These are phyloP conservation scores for Neoboletus magnificus DNA, from an alignment of 768 basidiomycete genomes.

Conservation along the genomic window DNA sequence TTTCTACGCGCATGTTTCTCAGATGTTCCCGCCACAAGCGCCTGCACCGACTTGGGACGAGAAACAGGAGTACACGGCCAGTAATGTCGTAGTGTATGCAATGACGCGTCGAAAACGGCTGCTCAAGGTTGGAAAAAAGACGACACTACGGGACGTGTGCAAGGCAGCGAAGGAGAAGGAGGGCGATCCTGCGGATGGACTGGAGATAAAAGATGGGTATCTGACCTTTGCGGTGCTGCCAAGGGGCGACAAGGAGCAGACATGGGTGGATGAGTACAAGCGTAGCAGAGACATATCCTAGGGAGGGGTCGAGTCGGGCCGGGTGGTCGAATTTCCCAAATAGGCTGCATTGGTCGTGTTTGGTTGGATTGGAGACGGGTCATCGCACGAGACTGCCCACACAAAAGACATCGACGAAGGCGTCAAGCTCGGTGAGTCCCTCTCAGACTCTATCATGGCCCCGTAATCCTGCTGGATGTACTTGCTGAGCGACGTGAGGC, in stretches of 20 bases:
- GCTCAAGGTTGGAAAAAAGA: slow-evolving; percentile 88
- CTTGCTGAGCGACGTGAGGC: slow-evolving; percentile 18
- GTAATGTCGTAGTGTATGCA: slow-evolving; percentile 75
- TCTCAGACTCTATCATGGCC: slow-evolving; percentile 29
- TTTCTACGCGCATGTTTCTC: slow-evolving; percentile 69
- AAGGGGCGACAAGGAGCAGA: slow-evolving; percentile 70
- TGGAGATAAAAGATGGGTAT: slow-evolving; percentile 82
- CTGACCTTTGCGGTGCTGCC: slow-evolving; percentile 77
- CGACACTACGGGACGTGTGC: slow-evolving; percentile 79
- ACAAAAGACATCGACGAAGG: slow-evolving; percentile 46
- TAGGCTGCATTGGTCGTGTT: slow-evolving; percentile 27
- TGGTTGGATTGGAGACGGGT: slow-evolving; percentile 17
- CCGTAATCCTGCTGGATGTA: slow-evolving; percentile 11
- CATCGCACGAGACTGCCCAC: slow-evolving; percentile 10
- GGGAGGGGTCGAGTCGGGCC: not conserved
- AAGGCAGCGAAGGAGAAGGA: slow-evolving; percentile 56
- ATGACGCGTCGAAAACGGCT: slow-evolving; percentile 72
- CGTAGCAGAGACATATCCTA: slow-evolving; percentile 36
- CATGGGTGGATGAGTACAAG: slow-evolving; percentile 91
- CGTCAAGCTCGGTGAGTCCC: slow-evolving; percentile 68
- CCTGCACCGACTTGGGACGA: slow-evolving; percentile 75
- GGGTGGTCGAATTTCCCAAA: slow-evolving; percentile 14
- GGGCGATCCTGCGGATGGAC: slow-evolving; percentile 64
- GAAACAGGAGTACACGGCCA: slow-evolving; percentile 60
- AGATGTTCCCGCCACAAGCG: slow-evolving; percentile 78